Conservation (phyloP, 1,284 basidiomycete species). For the Vanrija humicola region DNA sequence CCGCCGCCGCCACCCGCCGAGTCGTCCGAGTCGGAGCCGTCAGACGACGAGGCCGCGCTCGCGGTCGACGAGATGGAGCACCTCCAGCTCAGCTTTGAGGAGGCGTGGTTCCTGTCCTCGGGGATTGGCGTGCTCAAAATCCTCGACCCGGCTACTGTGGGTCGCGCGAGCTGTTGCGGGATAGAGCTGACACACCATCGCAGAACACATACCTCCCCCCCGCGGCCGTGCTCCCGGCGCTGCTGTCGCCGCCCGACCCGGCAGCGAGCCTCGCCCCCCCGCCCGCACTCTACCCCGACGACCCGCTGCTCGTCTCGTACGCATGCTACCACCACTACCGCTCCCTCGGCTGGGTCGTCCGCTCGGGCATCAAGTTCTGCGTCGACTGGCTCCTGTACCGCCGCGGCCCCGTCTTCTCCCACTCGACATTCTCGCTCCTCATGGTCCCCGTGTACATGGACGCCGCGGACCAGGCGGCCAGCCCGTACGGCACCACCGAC, state of each 20-base stretch:
- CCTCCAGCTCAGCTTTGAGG: conserved; percentile 83
- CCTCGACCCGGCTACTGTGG: conserved; percentile 61
- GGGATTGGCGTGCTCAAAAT: conserved; percentile 80
- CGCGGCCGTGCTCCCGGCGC: conserved; percentile 47
- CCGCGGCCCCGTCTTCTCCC: conserved; percentile 87
- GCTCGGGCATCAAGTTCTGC: conserved; percentile 95
- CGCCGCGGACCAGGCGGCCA: conserved; percentile 61
- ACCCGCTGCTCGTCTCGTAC: conserved; percentile 89
- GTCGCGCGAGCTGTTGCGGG: conserved; percentile 20
- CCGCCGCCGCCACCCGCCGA: conserved; percentile 39
- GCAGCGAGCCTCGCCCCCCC: conserved; percentile 3
- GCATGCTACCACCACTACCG: conserved; percentile 92
- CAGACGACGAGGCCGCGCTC: conserved; percentile 48
- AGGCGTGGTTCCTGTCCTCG: conserved; percentile 88
- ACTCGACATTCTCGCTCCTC: conserved; percentile 90
- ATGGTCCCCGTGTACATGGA: conserved; percentile 87
- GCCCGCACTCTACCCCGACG: conserved; percentile 57
- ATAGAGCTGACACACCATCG: not conserved
- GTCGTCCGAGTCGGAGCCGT: conserved; percentile 32
- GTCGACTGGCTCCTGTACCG: conserved; percentile 93
- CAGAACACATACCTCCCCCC: conserved; percentile 45
- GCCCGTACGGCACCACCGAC: conserved; percentile 53
- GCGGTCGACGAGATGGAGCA: conserved; percentile 74
- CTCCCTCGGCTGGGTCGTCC: conserved; percentile 96
- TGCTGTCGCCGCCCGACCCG: conserved; percentile 37